Percentiles rank a stretch among this genome's conserved stretches.
Conservation (phyloP, 345 rosid genomes). For the Barbarea vulgaris region DNA sequence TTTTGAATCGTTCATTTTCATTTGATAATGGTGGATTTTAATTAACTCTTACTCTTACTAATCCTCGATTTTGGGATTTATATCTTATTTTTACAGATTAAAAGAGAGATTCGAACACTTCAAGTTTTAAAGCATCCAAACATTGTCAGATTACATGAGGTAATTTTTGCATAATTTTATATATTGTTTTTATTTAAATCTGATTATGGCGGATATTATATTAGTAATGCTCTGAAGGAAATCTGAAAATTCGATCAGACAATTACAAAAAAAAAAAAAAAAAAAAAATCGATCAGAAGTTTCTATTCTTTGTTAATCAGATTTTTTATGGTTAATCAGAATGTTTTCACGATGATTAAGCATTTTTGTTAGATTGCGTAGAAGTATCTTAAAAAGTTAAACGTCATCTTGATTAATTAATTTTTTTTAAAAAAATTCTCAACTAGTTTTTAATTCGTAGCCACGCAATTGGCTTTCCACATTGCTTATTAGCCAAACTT, state of each 20-base stretch:
- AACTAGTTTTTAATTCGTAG: not conserved
- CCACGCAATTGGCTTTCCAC: conserved; percentile 4
- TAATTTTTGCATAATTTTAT: conserved; percentile 18
- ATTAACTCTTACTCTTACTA: not conserved
- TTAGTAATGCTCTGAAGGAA: not conserved
- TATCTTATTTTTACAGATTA: conserved; percentile 55
- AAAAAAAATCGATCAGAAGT: not conserved
- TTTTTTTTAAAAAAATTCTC: not conserved
- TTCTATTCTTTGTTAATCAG: not conserved
- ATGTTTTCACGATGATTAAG: not conserved
- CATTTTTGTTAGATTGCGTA: conserved; percentile 8
- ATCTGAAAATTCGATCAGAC: too few relatives aligned
- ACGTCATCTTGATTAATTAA: not conserved
- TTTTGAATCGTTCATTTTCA: too few relatives aligned
- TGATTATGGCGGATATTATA: too few relatives aligned
- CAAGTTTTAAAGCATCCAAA: conserved; percentile 89
- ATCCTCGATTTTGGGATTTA: not conserved
- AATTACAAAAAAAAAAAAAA: too few relatives aligned
- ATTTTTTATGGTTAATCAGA: not conserved
- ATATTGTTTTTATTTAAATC: not conserved
- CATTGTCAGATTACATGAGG: conserved; percentile 86
- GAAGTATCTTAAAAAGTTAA: not conserved
- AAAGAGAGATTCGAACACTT: conserved; percentile 80
- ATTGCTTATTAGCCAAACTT: conserved; percentile 8
- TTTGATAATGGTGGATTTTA: not conserved